These are phyloP conservation scores for Coemansia sp. DNA, from an alignment of 192 early-diverging fungal species.

Conservation along the genomic window DNA sequence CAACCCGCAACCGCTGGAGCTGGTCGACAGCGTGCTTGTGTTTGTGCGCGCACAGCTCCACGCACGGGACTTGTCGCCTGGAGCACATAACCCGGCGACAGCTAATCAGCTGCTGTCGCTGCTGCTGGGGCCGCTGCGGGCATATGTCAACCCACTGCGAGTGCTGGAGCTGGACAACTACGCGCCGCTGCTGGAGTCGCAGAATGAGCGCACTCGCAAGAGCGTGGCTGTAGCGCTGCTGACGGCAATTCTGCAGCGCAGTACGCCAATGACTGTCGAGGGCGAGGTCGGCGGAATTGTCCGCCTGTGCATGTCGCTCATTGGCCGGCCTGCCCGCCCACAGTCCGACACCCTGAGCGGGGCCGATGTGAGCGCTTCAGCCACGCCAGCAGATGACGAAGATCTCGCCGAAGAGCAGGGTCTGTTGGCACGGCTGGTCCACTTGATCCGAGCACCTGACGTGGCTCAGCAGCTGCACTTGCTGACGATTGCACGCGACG, in stretches of 20 bases:
- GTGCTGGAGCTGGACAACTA: slow-evolving; percentile 77
- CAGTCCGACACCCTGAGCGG: slow-evolving; percentile 3
- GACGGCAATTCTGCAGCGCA: slow-evolving; percentile 66
- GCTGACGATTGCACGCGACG: slow-evolving; percentile 76
- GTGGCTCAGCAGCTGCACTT: slow-evolving; percentile 81
- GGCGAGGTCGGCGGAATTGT: slow-evolving; percentile 45
- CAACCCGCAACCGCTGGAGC: slow-evolving; percentile 76
- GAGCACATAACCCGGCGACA: slow-evolving; percentile 68
- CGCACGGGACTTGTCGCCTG: slow-evolving; percentile 63
- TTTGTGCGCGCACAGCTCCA: slow-evolving; percentile 80
- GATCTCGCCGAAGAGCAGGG: slow-evolving; percentile 93
- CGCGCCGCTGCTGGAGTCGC: slow-evolving; percentile 77
- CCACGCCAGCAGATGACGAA: slow-evolving; percentile 58
- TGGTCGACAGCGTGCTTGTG: slow-evolving; percentile 88
- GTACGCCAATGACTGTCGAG: slow-evolving; percentile 54
- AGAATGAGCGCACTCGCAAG: slow-evolving; percentile 79
- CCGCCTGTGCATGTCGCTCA: slow-evolving; percentile 41
- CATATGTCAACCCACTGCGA: slow-evolving; percentile 68
- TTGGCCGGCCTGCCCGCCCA: slow-evolving; percentile 7
- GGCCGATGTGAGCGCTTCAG: not conserved
- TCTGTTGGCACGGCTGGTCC: slow-evolving; percentile 76
- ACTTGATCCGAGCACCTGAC: slow-evolving; percentile 69
- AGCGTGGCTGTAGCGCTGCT: slow-evolving; percentile 79
- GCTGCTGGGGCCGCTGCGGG: slow-evolving; percentile 77
- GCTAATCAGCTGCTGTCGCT: slow-evolving; percentile 76